Base-by-base conservation (phyloP, 768 basidiomycete genomes). In the Mycena amicta region DNA sequence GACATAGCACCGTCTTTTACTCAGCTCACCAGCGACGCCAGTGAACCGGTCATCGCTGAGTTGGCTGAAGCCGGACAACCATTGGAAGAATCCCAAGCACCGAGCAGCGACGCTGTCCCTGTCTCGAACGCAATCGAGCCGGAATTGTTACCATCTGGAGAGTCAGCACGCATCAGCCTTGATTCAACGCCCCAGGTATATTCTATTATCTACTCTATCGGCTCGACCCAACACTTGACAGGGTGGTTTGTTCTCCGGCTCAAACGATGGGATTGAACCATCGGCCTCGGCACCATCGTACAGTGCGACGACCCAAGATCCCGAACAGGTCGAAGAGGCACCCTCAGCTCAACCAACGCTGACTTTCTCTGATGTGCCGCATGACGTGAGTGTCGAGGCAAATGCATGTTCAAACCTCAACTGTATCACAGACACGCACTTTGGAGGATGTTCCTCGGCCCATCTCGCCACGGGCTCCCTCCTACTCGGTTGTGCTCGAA, bases 211-310 rank as follows among this genome's bases (percentile, higher is more conserved):
- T n/a, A n/a, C n/a, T n/a, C n/a, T n/a, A n/a, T n/a, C n/a, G n/a
- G 33, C 33, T 37, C 18, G 8, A 8, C 8, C 18, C 18, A 18
- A 37, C 33, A 37, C 33, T 8, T 18, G 33, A 37, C 18, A 37
- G 33, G 33, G 18, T 37, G 33, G 18, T 18, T 37, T 37, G 33
- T 18, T 37, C 8, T 37, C 33, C 18, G 18, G 33, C 33, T 37
- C 33, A 37, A 37, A 8, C 8, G 8, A 8, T 37, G 33, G 18
- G 18, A 37, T 37, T 37, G 47, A 56, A n/a, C n/a, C n/a, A n/a
- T n/a, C n/a, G n/a, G n/a, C 81, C 27, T 83, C 78, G 79, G 78
- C 76, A 15, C 77, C 81, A 5, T 82, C 83, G 2, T 85, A 82
- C 74, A 78, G 77, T 56, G 82, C 83, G 23, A 80, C 73, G 13